phyloP scores from a whole-genome alignment of 108 stramenopile species.

The Fragilaria radians region DNA sequence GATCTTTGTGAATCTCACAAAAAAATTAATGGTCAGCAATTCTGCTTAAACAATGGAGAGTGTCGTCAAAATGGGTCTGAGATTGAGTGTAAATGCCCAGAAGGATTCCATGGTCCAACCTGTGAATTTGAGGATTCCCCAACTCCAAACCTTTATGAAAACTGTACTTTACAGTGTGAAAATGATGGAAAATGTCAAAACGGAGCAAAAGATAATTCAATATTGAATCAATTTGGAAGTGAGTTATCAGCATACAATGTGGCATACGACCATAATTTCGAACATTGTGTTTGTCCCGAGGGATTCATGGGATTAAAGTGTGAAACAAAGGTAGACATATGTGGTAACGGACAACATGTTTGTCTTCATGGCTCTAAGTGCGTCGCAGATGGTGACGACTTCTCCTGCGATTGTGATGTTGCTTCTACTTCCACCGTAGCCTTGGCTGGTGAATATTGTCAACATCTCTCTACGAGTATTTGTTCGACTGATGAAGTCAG shows the following conservation, averaged over 20 bases:
- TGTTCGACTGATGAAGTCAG: not conserved
- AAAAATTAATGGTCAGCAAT: slow-evolving; percentile 12
- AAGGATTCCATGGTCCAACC: slow-evolving; percentile 3
- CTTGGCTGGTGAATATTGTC: slow-evolving; percentile 6
- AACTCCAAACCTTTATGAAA: not conserved
- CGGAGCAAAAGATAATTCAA: slow-evolving; percentile 1
- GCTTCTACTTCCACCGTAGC: slow-evolving; percentile 2
- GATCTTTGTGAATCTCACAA: slow-evolving; percentile 10
- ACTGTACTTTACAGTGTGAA: not conserved
- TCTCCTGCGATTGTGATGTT: slow-evolving; percentile 37
- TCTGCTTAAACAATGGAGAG: slow-evolving; percentile 17
- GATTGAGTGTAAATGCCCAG: slow-evolving; percentile 3
- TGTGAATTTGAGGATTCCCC: slow-evolving; percentile 6
- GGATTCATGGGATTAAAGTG: slow-evolving; percentile 42
- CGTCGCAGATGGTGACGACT: slow-evolving; percentile 10
- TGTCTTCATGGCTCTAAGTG: slow-evolving; percentile 54
- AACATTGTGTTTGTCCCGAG: slow-evolving; percentile 45
- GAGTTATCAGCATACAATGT: not conserved
- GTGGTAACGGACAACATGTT: slow-evolving; percentile 36
- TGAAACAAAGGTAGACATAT: slow-evolving; percentile 42
- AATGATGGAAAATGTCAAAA: slow-evolving; percentile 6
- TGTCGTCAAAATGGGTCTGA: slow-evolving; percentile 5
- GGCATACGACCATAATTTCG: slow-evolving; percentile 22
- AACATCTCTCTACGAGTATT: slow-evolving; percentile 1
- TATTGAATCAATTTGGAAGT: not conserved